Evolutionary conservation across 306 rosid genomes (phyloP).

Genomic region (Heteromeles arbutifolia): DNA sequence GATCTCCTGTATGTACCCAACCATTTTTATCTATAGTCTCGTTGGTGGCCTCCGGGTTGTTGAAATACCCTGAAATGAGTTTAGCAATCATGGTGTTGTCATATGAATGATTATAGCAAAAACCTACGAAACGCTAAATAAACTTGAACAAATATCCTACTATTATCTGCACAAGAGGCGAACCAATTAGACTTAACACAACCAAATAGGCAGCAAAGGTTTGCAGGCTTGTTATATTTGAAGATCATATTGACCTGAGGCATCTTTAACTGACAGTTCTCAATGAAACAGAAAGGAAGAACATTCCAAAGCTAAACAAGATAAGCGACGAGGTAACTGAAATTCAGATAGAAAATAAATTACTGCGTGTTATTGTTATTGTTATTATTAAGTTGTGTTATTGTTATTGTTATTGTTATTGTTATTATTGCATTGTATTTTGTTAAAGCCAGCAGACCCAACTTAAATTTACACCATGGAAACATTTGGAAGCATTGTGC

Average conservation of each 20-base stretch:
- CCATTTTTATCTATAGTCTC: constrained; percentile 62
- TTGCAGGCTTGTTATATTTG: background rate
- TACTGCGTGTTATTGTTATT: background rate
- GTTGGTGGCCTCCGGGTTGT: constrained; percentile 73
- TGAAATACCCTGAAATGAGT: constrained; percentile 64
- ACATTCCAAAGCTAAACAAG: background rate
- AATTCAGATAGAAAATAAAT: background rate
- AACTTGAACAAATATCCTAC: background rate
- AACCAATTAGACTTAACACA: background rate
- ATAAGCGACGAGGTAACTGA: background rate
- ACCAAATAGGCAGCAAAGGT: background rate
- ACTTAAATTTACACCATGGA: background rate
- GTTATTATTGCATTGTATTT: background rate
- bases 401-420: too few relatives aligned
- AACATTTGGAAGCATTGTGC: background rate
- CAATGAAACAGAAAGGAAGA: background rate
- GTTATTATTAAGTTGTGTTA: too few relatives aligned
- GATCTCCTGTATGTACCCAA: constrained; percentile 96
- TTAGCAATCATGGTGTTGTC: background rate
- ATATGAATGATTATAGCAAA: background rate
- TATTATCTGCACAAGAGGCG: background rate
- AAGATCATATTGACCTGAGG: background rate
- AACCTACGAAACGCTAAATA: background rate
- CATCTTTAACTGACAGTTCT: background rate
- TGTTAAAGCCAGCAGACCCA: background rate